Base-by-base conservation (phyloP, 176 grass and related monocot genomes). In the Musa troglodytarum region DNA sequence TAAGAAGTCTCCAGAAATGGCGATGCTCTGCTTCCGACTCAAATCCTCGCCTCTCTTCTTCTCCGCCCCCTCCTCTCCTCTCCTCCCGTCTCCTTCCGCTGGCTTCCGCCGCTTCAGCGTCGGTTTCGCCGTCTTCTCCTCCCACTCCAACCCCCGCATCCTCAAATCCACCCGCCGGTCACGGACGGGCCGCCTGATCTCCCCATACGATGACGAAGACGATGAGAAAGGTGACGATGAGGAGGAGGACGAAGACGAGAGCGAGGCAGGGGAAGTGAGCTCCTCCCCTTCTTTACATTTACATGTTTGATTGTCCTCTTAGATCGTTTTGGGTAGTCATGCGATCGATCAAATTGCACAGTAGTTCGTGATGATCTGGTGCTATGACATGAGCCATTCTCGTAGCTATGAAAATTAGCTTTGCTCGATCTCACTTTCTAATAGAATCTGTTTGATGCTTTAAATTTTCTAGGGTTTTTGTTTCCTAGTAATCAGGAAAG, bases 81-180 rank as follows among this genome's bases (percentile, higher is more conserved):
- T 9, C 34, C 8, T 53, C 0, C 25, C 54, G 2, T 34, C 73
- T 59, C 54, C 14, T 61, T 23, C 56, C 17, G n/a, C 14, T 52
- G n/a, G 34, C 49, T 52, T 12, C 34, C 75, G 75, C 19, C 61
- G 75, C 20, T 19, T 21, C 49, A 11, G 75, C 61, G 49, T 52
- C 34, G 75, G 59, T 16, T 53, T 77, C 49, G 59, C 61, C 58
- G 75, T 65, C 49, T 77, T 65, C 75, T 77, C 59, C 49, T 64
- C 61, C 49, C 75, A 77, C 19, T 77, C 75, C 59, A 77, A 53
- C 49, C 61, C 75, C 61, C 75, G 21, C 59, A 77, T 77, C 58
- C 75, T 77, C 43, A 77, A 77, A 65, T 77, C 61, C 49, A 65
- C 21, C 75, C 61, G 75, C 58, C 59, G 74, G 2, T 76, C 74